These are phyloP conservation scores for Colletotrichum zoysiae DNA, from an alignment of 2,329 filamentous ascomycete species.

Conservation along the genomic window DNA sequence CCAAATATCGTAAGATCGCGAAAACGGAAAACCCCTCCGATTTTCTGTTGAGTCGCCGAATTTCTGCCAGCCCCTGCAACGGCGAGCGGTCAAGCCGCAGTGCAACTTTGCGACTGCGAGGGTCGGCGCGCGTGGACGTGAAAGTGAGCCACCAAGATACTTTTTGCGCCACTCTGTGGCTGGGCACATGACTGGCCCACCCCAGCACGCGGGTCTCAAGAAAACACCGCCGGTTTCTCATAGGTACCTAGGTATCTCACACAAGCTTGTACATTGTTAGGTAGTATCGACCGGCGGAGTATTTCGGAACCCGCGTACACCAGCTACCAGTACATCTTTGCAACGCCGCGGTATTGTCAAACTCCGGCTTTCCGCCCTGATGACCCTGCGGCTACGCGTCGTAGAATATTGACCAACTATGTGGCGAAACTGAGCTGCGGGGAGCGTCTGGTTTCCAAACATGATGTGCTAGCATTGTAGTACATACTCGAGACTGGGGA, in stretches of 20 bases:
- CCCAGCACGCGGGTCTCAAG: too few relatives aligned
- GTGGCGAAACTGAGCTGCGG: slow-evolving; percentile 15
- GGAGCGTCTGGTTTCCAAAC: background rate
- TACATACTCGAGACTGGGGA: slow-evolving; percentile 1
- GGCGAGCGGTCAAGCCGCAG: slow-evolving; percentile 35
- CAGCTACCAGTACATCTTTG: background rate
- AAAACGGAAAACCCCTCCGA: slow-evolving; percentile 39
- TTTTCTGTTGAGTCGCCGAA: slow-evolving; percentile 39
- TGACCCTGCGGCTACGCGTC: background rate
- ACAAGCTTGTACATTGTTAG: too few relatives aligned
- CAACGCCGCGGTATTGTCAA: slow-evolving; percentile 9
- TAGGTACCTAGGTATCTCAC: too few relatives aligned
- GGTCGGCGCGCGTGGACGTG: slow-evolving; percentile 7
- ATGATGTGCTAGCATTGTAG: background rate
- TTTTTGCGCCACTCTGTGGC: background rate
- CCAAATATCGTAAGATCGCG: slow-evolving; percentile 38
- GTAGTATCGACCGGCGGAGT: too few relatives aligned
- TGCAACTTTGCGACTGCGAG: slow-evolving; percentile 16
- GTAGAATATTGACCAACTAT: background rate
- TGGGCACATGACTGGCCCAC: background rate
- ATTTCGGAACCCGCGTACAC: too few relatives aligned
- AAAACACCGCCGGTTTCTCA: too few relatives aligned
- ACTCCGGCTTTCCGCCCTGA: background rate
- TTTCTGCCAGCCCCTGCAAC: slow-evolving; percentile 35
- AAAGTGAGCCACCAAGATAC: background rate